Conservation (phyloP, 2,329 filamentous ascomycete species). For the Talaromyces sp. region DNA sequence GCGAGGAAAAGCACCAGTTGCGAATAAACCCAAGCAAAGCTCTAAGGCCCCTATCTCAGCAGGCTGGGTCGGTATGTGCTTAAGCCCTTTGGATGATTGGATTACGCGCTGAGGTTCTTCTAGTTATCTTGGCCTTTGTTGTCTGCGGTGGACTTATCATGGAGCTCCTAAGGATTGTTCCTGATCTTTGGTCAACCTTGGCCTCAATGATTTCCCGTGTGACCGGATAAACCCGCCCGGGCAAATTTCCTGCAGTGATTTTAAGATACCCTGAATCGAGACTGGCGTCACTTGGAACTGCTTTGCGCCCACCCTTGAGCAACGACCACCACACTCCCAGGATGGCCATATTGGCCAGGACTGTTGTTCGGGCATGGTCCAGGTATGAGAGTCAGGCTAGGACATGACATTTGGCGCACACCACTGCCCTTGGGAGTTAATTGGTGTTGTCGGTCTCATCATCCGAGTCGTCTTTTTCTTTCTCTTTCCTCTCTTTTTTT, state of each 20-base stretch:
- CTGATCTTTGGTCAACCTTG: slow-evolving; percentile 43
- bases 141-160: slow-evolving; percentile 64
- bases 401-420: no score
- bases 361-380: no score
- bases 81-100: neutral
- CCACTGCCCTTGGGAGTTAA: neutral
- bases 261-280: slow-evolving; percentile 15
- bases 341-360: no score
- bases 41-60: slow-evolving; percentile 58
- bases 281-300: neutral
- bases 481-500: neutral
- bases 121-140: slow-evolving; percentile 65
- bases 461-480: neutral
- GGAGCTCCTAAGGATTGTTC: slow-evolving; percentile 54
- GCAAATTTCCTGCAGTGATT: slow-evolving; percentile 1
- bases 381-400: no score
- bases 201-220: slow-evolving; percentile 30
- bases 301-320: neutral
- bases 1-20: slow-evolving; percentile 57
- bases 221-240: slow-evolving; percentile 17
- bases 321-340: neutral
- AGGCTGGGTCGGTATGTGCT: slow-evolving; percentile 61
- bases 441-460: no score
- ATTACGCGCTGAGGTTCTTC: slow-evolving; percentile 15
- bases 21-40: slow-evolving; percentile 51